Evolutionary conservation across 2,329 filamentous ascomycete genomes (phyloP), one percentile per base, ranked within the genome.

Genomic region (Stemphylium beticola): DNA sequence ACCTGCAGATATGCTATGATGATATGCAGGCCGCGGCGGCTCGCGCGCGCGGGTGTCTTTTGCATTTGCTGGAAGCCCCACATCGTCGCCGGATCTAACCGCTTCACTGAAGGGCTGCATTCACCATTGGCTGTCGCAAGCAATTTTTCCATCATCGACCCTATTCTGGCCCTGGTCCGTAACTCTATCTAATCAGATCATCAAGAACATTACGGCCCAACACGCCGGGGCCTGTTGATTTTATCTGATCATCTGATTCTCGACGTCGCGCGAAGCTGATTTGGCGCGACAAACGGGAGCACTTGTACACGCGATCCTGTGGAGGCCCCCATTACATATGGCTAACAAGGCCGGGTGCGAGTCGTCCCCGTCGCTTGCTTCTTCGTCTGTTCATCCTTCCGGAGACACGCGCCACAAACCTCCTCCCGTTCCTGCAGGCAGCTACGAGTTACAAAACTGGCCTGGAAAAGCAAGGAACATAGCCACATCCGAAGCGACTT

Each of bases 361-460:
- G 52, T 53, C 59, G 43, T 56, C 57, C 51, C 49, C 55, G 43
- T 45, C 57, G 46, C 53, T 55, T 55, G 55, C 57, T 62, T 50
- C 60, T 57, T 64, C 66, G 55, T 53, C 54, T 54, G 57, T 52
- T 60, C 42, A 56, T 50, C 61, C 54, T 58, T 55, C 48, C 38
- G 44, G 64, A 62, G 57, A 57, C 61, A 65, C 67, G 55, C 61
- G 58, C 51, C 50, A 58, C 57, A 53, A 58, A 29, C 55, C 53
- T 42, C 41, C 49, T 58, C 51, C 62, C 51, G 49, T 57, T 41
- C 55, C 62, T 33, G 41, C 61, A 62, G 65, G 56, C 65, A 67
- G 56, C 60, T 71, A 68, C 69, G 72, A 74, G 46, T 67, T 73
- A 49, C 64, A 71, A 52, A 57, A 52, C 32, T 57, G 67, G 55